Conservation (phyloP, 2,329 filamentous ascomycete species). For the Diaporthe capsici region DNA sequence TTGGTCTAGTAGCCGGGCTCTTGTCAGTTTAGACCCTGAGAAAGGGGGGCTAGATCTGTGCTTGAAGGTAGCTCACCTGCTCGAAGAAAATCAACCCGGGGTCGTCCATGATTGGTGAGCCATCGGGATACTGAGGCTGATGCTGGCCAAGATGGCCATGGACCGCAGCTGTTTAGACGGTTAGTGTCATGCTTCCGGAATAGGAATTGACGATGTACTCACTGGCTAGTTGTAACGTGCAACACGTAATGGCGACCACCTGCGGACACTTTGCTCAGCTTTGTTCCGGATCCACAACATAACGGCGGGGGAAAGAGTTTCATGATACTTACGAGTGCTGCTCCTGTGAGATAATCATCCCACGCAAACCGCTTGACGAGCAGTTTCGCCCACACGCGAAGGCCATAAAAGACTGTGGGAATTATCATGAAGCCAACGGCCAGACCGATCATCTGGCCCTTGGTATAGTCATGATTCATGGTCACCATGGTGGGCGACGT, state of each 20-base stretch:
- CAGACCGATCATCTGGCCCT: slow-evolving; percentile 27
- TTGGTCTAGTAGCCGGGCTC: not conserved
- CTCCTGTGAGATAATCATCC: slow-evolving; percentile 25
- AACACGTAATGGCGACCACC: slow-evolving; percentile 9
- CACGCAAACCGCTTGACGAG: slow-evolving; percentile 7
- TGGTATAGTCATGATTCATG: slow-evolving; percentile 19
- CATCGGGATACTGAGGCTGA: slow-evolving; percentile 16
- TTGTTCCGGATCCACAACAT: not conserved
- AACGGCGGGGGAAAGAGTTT: not conserved
- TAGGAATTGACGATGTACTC: not conserved
- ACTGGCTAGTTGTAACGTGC: slow-evolving; percentile 10
- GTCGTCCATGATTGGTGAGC: slow-evolving; percentile 15
- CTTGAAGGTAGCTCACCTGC: not conserved
- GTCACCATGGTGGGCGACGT: slow-evolving; percentile 16
- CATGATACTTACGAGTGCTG: not conserved
- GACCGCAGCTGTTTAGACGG: not conserved
- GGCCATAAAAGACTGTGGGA: not conserved
- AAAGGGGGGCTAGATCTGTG: rapidly evolving
- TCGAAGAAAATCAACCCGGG: slow-evolving; percentile 10
- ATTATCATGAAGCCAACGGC: slow-evolving; percentile 20
- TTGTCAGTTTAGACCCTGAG: not conserved
- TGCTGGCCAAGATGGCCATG: slow-evolving; percentile 13
- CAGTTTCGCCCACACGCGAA: slow-evolving; percentile 6
- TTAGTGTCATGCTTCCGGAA: not conserved
- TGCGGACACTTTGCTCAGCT: not conserved